Conservation (phyloP, 2,329 filamentous ascomycete genomes). For the Epichloe bromicola region DNA sequence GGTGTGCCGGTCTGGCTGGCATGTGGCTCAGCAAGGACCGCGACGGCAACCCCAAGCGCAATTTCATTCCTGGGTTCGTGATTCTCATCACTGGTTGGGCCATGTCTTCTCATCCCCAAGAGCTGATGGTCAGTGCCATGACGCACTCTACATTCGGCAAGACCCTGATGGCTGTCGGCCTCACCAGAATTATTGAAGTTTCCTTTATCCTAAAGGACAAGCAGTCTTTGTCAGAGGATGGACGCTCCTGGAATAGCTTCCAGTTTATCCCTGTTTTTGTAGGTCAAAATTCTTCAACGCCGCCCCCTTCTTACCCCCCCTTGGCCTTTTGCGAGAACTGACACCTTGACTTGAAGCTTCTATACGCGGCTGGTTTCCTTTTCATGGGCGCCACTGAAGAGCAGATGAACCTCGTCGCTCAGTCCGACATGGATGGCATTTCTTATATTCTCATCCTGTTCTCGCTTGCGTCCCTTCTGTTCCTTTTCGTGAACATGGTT, state of each 20-base stretch:
- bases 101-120: conserved; percentile 86
- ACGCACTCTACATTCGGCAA: conserved; percentile 87
- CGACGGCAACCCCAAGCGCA: conserved; percentile 76
- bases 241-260: conserved; percentile 52
- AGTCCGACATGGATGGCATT: conserved; percentile 71
- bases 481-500: conserved; percentile 82
- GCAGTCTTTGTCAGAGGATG: conserved; percentile 50
- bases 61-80: conserved; percentile 84
- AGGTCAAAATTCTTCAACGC: conserved; percentile 23
- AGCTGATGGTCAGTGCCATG: conserved; percentile 70
- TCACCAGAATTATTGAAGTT: conserved; percentile 80
- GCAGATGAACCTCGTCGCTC: conserved; percentile 70
- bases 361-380: conserved; percentile 85
- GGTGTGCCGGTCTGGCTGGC: conserved; percentile 81
- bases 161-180: conserved; percentile 80
- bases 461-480: conserved; percentile 79
- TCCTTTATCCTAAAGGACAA: conserved; percentile 72
- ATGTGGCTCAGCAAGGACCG: conserved; percentile 82
- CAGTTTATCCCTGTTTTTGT: conserved; percentile 42
- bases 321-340: neutral
- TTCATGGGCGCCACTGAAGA: conserved; percentile 98
- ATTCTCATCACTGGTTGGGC: conserved; percentile 88
- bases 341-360: conserved; percentile 40
- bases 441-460: conserved; percentile 87
- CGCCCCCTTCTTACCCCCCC: neutral